A percentile compares a stretch with the other conserved stretches of the same genome.
These are phyloP conservation scores for Aureobasidium lini DNA, from an alignment of 2,329 filamentous ascomycete species.

Conservation along the genomic window DNA sequence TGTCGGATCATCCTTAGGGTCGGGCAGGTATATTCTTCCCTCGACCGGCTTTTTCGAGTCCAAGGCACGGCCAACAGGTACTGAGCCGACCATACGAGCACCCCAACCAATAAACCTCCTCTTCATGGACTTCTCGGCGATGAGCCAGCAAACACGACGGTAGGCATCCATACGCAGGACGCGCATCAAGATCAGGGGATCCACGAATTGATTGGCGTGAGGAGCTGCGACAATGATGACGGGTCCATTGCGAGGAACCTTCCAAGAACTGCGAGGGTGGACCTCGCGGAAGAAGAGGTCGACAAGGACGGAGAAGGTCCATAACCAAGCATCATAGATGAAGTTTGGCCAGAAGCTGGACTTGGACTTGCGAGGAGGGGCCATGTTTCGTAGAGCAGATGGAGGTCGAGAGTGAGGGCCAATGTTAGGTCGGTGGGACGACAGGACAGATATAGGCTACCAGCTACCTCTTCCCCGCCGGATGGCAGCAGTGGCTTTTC, in stretches of 20 bases:
- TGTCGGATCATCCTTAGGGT: conserved; percentile 76
- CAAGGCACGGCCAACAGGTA: conserved; percentile 88
- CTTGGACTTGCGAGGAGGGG: neutral
- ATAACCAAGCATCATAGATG: conserved; percentile 66
- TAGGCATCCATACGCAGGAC: conserved; percentile 79
- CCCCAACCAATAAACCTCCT: conserved; percentile 82
- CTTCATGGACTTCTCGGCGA: conserved; percentile 91
- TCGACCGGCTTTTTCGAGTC: conserved; percentile 73
- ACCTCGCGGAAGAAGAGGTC: conserved; percentile 98
- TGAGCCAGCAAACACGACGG: conserved; percentile 83
- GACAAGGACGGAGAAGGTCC: conserved; percentile 71
- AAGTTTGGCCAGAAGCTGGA: conserved; percentile 17
- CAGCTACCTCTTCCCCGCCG: neutral
- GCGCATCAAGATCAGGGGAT: conserved; percentile 87
- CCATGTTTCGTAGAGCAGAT: neutral
- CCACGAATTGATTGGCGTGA: conserved; percentile 97
- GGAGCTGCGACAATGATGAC: conserved; percentile 94
- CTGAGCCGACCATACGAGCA: conserved; percentile 75
- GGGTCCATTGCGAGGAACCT: conserved; percentile 78
- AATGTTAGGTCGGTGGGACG: neutral
- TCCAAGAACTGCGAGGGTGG: conserved; percentile 90
- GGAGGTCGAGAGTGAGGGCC: too few relatives aligned
- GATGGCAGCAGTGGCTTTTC: neutral
- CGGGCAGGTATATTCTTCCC: conserved; percentile 81
- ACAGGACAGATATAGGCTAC: neutral